Conservation (phyloP, 2,329 filamentous ascomycete species). For the Aspergillus bombycis region DNA sequence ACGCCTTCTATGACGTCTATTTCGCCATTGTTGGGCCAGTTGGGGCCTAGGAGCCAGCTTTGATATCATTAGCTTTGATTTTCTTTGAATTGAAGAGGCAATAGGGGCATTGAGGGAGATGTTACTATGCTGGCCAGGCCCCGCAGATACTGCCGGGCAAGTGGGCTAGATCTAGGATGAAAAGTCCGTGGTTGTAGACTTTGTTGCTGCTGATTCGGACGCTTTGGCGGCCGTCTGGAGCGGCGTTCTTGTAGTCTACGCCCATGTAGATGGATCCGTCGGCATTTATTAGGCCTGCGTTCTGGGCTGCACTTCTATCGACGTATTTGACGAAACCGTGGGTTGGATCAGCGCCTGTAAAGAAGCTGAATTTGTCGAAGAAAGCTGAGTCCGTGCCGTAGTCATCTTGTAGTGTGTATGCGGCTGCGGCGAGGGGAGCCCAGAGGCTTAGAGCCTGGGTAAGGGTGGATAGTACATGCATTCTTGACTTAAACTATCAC, state of each 20-base stretch:
- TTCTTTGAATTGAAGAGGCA: background rate
- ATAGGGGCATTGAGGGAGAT: background rate
- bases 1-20: conserved; percentile 83
- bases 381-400: conserved; percentile 50
- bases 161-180: conserved; percentile 72
- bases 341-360: conserved; percentile 66
- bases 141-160: conserved; percentile 74
- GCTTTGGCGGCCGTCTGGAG: conserved; percentile 66
- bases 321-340: conserved; percentile 74
- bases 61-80: conserved; percentile 1
- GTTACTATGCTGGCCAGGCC: conserved; percentile 70
- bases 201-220: conserved; percentile 71
- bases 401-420: conserved; percentile 52
- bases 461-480: conserved; percentile 33
- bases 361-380: conserved; percentile 58
- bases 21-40: conserved; percentile 72
- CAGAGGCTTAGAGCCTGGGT: conserved; percentile 34
- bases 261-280: conserved; percentile 67
- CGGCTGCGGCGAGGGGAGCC: conserved; percentile 35
- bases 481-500: conserved; percentile 19
- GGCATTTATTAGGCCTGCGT: conserved; percentile 61
- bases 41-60: conserved; percentile 62
- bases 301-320: conserved; percentile 59
- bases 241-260: conserved; percentile 64
- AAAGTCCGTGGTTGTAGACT: conserved; percentile 66